A percentile compares a stretch with the other conserved stretches of the same genome.
Evolutionary conservation across 1,139 yeast genomes (phyloP).

Genomic region (Scheffersomyces titani): DNA sequence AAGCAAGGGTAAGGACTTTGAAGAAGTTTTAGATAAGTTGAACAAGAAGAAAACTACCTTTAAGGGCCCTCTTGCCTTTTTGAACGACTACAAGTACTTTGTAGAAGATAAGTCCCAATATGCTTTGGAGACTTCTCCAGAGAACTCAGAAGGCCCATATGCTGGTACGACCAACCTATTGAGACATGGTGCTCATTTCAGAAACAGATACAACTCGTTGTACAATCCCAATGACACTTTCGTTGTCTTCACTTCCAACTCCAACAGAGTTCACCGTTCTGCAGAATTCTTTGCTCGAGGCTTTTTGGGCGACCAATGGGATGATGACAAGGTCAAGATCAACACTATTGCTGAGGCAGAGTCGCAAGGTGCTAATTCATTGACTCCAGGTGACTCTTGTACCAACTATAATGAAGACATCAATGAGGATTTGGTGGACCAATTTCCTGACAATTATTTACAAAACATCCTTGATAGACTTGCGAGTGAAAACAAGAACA

Average conservation of each 20-base stretch:
- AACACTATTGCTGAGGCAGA: conserved; percentile 28
- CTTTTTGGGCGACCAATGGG: conserved; percentile 16
- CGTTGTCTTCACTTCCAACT: conserved; percentile 37
- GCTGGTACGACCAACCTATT: conserved; percentile 32
- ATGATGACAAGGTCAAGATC: conserved; percentile 14
- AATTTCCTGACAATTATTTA: conserved; percentile 19
- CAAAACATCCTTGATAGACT: conserved; percentile 19
- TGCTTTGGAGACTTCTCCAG: conserved; percentile 22
- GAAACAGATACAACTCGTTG: conserved; percentile 33
- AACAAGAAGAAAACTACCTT: conserved; percentile 24
- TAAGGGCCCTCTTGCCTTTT: conserved; percentile 31
- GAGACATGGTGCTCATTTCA: conserved; percentile 35
- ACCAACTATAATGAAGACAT: conserved; percentile 13
- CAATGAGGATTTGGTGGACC: conserved; percentile 10
- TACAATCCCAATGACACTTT: conserved; percentile 17
- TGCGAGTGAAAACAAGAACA: conserved; percentile 21
- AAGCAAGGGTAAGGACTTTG: conserved; percentile 9
- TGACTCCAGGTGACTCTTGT: conserved; percentile 31
- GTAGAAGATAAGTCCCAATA: conserved; percentile 25
- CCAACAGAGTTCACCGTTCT: conserved; percentile 33
- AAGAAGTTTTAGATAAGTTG: conserved; percentile 21
- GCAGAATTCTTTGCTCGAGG: conserved; percentile 35
- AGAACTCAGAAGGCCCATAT: conserved; percentile 13
- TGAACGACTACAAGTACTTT: conserved; percentile 36
- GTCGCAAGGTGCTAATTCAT: conserved; percentile 29